Conservation (phyloP, 495 filamentous ascomycete genomes). For the Lindgomyces ingoldianus region DNA sequence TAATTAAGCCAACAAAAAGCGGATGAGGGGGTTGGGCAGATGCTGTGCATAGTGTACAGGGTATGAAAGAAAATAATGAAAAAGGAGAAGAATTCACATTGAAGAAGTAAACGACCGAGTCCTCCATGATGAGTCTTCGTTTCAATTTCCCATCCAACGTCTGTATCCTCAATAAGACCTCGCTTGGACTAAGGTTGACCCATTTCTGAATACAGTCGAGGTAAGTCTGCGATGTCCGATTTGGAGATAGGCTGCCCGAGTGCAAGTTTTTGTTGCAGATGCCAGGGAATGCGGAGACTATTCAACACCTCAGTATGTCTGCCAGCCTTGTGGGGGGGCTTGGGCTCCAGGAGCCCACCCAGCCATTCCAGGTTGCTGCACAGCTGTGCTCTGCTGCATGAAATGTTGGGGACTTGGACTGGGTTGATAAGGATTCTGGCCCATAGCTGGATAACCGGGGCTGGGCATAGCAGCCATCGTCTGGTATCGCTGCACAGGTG, state of each 20-base stretch:
- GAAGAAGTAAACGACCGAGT: slow-evolving; percentile 6
- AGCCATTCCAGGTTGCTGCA: slow-evolving; percentile 49
- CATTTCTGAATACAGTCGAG: neutral
- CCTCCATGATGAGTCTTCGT: slow-evolving; percentile 13
- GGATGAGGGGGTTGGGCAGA: slow-evolving; percentile 6
- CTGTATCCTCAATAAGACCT: neutral
- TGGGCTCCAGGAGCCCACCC: slow-evolving; percentile 48
- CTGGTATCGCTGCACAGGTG: slow-evolving; percentile 40
- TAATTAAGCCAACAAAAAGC: slow-evolving; percentile 4
- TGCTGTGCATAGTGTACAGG: slow-evolving; percentile 36
- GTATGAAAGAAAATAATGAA: slow-evolving; percentile 25
- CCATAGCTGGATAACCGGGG: slow-evolving; percentile 52
- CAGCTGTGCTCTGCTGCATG: slow-evolving; percentile 39
- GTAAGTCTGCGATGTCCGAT: neutral
- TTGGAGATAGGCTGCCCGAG: neutral
- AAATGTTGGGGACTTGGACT: slow-evolving; percentile 48
- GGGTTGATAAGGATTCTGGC: slow-evolving; percentile 54
- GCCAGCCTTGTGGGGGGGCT: slow-evolving; percentile 33
- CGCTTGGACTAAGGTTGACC: neutral
- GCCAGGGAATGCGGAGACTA: neutral
- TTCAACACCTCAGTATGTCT: slow-evolving; percentile 12
- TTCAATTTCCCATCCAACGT: slow-evolving; percentile 7
- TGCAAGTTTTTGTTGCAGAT: neutral
- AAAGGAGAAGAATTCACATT: slow-evolving; percentile 6
- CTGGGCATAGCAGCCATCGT: slow-evolving; percentile 44